Conservation (phyloP, 495 filamentous ascomycete genomes). For the Hyaloscypha variabilis region DNA sequence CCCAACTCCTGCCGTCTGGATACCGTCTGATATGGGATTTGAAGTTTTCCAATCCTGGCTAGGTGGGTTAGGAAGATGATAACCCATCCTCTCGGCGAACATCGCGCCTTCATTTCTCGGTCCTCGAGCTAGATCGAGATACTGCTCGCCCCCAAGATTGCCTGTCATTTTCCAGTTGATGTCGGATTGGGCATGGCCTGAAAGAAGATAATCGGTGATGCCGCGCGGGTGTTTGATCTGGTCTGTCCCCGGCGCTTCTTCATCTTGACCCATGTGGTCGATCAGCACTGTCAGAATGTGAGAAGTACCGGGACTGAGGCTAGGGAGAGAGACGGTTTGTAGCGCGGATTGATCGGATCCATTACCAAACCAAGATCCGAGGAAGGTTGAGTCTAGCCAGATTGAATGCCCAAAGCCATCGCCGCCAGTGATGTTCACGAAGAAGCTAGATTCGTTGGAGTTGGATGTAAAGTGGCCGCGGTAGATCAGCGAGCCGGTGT, state of each 20-base stretch:
- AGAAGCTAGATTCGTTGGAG: too few species aligned
- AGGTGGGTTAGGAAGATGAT: conserved; percentile 65
- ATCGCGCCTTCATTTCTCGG: conserved; percentile 76
- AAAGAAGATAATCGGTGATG: conserved; percentile 33
- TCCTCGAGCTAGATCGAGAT: conserved; percentile 62
- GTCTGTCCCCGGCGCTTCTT: background rate
- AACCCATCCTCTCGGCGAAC: conserved; percentile 71
- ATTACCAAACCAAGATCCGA: too few species aligned
- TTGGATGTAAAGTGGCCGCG: conserved; percentile 75
- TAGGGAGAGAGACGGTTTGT: conserved; percentile 54
- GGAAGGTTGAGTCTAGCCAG: too few species aligned
- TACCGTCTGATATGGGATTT: conserved; percentile 51
- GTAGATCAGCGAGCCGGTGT: conserved; percentile 69
- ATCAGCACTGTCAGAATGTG: conserved; percentile 10
- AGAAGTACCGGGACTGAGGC: conserved; percentile 46
- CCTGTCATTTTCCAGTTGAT: conserved; percentile 77
- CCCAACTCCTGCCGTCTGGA: conserved; percentile 54
- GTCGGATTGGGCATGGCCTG: conserved; percentile 39
- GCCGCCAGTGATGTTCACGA: too few species aligned
- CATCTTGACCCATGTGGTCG: conserved; percentile 8
- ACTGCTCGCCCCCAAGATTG: conserved; percentile 73
- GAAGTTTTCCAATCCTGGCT: conserved; percentile 43
- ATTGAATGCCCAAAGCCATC: too few species aligned
- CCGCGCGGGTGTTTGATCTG: conserved; percentile 69
- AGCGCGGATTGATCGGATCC: too few species aligned